Percentiles rank a stretch among this genome's conserved stretches.
Conservation (phyloP, 1,139 yeast genomes). For the Candida smagusa region DNA sequence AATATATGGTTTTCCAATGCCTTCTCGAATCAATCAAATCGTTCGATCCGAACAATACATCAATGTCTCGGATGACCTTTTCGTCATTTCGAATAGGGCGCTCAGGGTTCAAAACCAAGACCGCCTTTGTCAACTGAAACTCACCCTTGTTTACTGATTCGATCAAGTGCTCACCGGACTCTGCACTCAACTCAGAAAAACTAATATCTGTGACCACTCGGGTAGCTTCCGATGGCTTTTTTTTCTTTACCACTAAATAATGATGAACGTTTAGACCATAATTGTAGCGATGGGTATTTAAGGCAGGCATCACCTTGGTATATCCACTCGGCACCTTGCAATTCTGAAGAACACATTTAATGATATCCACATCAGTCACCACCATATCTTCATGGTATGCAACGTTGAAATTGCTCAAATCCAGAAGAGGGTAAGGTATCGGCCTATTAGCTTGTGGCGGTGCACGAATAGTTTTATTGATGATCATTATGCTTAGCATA, state of each 20-base stretch:
- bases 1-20: conserved; percentile 10
- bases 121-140: conserved; percentile 7
- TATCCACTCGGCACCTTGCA: conserved; percentile 13
- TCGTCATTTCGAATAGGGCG: conserved; percentile 9
- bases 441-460: background rate
- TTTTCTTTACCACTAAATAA: conserved; percentile 5
- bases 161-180: background rate
- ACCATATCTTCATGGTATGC: conserved; percentile 1
- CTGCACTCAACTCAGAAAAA: background rate
- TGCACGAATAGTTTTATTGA: too few relatives aligned
- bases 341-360: conserved; percentile 10
- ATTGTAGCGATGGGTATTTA: conserved; percentile 4
- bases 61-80: conserved; percentile 21
- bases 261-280: conserved; percentile 4
- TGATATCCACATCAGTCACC: conserved; percentile 12
- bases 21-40: conserved; percentile 19
- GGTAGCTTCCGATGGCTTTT: conserved; percentile 4
- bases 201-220: conserved; percentile 3
- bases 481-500: too few relatives aligned
- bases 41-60: conserved; percentile 24
- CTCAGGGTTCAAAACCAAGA: conserved; percentile 8
- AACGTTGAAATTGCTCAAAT: conserved; percentile 4
- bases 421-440: conserved; percentile 9
- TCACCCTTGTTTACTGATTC: conserved; percentile 6
- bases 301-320: conserved; percentile 12